Conservation (phyloP, 306 rosid genomes). For the Acacia melanoxylon region DNA sequence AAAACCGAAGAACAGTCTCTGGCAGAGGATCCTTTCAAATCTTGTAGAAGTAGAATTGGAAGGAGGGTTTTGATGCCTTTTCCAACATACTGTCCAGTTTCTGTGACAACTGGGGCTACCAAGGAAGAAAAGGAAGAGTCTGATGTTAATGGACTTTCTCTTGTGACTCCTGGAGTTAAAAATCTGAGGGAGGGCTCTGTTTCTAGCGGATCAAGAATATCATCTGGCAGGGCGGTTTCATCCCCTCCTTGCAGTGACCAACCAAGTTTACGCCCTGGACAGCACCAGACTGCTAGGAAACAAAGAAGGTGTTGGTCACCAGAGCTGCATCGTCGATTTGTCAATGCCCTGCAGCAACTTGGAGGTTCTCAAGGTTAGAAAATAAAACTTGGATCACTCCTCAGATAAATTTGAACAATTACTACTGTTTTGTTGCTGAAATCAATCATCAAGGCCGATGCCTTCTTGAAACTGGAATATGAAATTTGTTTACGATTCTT, state of each 20-base stretch:
- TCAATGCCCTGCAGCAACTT: conserved; percentile 87
- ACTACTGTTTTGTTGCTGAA: neutral
- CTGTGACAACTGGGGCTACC: conserved; percentile 37
- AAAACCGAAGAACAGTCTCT: conserved; percentile 46
- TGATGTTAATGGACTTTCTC: conserved; percentile 62
- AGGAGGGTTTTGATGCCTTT: conserved; percentile 61
- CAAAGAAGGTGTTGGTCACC: conserved; percentile 99
- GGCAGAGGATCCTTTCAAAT: conserved; percentile 52
- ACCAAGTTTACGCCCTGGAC: conserved; percentile 39
- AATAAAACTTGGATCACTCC: conserved; percentile 15
- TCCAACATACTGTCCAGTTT: conserved; percentile 49
- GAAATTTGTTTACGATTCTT: conserved; percentile 9
- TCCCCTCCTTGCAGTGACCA: conserved; percentile 48
- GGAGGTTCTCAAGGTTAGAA: conserved; percentile 96
- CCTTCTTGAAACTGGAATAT: conserved; percentile 26
- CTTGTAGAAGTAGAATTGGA: conserved; percentile 48
- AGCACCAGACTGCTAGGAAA: conserved; percentile 67
- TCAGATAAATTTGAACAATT: neutral
- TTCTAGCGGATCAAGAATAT: conserved; percentile 58
- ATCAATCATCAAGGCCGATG: neutral
- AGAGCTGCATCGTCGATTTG: conserved; percentile 82
- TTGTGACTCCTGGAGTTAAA: conserved; percentile 59
- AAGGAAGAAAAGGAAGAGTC: conserved; percentile 72
- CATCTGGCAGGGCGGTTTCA: conserved; percentile 51
- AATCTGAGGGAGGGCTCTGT: conserved; percentile 57